Conservation (phyloP, 2,329 filamentous ascomycete species). For the Pseudopyricularia cyperi region DNA sequence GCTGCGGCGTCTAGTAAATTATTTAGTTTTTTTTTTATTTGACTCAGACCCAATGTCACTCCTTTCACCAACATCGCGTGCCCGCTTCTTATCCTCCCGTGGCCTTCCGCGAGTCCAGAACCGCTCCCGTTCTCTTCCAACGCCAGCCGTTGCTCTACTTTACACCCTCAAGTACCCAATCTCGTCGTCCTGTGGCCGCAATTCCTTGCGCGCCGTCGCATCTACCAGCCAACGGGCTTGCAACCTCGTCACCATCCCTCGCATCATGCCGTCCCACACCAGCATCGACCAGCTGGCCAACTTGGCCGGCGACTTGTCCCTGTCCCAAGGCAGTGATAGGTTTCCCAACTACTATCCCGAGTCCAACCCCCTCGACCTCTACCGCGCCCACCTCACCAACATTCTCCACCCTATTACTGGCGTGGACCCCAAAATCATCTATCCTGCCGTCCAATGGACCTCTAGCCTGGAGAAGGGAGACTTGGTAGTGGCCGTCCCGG, state of each 20-base stretch:
- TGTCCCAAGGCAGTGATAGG: constrained; percentile 21
- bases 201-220: background rate
- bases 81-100: background rate
- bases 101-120: background rate
- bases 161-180: background rate
- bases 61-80: background rate
- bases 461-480: constrained; percentile 71
- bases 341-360: constrained; percentile 51
- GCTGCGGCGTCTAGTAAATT: too few relatives aligned
- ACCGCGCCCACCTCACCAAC: constrained; percentile 62
- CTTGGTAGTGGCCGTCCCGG: constrained; percentile 63
- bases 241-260: background rate
- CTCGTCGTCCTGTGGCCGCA: background rate
- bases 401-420: constrained; percentile 56
- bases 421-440: constrained; percentile 58
- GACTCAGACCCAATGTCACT: background rate
- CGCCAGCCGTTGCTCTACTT: background rate
- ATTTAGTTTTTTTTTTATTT: background rate
- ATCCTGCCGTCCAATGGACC: constrained; percentile 67
- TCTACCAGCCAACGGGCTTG: background rate
- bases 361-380: constrained; percentile 66
- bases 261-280: constrained; percentile 8
- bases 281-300: constrained; percentile 18
- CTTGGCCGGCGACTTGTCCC: constrained; percentile 20
- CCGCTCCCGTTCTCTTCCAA: background rate